Base-by-base conservation (phyloP, 2,329 filamentous ascomycete genomes). In the Colletotrichum musae region DNA sequence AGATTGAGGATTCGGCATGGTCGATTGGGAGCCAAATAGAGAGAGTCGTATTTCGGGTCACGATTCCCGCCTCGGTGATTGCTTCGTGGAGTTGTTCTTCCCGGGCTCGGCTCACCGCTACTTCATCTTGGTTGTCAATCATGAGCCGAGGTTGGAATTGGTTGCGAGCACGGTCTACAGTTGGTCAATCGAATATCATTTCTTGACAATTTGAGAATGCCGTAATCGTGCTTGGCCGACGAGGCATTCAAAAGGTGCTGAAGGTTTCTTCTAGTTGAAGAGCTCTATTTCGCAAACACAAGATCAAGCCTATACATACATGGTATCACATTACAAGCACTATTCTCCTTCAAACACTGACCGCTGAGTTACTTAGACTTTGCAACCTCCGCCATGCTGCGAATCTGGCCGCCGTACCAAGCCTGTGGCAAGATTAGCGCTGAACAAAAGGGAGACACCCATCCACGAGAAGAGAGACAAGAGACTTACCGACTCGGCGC, bases 401-500 rank as follows among this genome's bases (percentile, higher is more conserved):
- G 60, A 39, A 71, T 69, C 28, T 56, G 28, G 16, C 53, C 50
- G 5, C 48, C 3, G 26, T 71, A 71, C 69, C 65, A 71, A 6
- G 60, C 28, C 69, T 71, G 24, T 15, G 13, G 4, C 18, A 0
- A 5, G 13, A 39, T 45, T 12, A 64, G 41, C 18, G 15, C 24
- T 6, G 5, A n/a, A 13, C 3, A 5, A 4, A 0, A 9, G 15
- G 2, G 5, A 26, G 24, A 43, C 18, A n/a, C 5, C 18, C 3
- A 24, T 24, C 16, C 13, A n/a, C 5, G 3, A 16, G 12, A 15
- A 15, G 21, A 6, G 5, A n/a, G 24, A 6, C 1, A 15, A 3
- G 21, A 39, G 39, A 72, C 74, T 71, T 50, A 75, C 74, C 48
- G 62, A 71, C 47, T 74, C 74, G 16, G 70, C 67, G 13, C 74